Evolutionary conservation across 169 alveolate genomes (phyloP), one percentile per base, ranked within the genome.

Genomic region (Cryptosporidium tyzzeri): DNA sequence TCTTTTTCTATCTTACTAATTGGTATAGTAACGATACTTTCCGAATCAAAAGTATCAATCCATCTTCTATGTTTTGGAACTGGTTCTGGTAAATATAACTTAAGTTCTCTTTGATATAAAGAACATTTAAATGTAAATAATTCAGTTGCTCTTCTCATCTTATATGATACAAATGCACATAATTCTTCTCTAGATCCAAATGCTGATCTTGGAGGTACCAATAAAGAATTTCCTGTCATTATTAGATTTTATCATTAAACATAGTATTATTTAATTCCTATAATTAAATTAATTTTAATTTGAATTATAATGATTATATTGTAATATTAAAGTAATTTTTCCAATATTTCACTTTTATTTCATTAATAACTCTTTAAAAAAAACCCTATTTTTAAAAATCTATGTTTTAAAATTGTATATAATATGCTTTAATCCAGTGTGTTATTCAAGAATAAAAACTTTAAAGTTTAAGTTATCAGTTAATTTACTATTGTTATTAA

Each of bases 41-140:
- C 89, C 41, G 89, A 80, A 29, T 80, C 89, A 80, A 80, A 80
- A 18, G 89, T 80, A 48, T 80, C 89, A 18, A 80, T 80, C 89
- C 89, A 80, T 48, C 89, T 80, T 62, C 89, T 80, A 26, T 80
- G 89, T 41, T 80, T 80, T n/a, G 89, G 89, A 16, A 80, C 89
- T 9, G 89, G 89, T 33, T 80, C 89, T 3, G 89, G 89, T 21
- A 80, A 37, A 65, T 80, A 80, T 48, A 80, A 48, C 39, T 80
- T 80, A 21, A 80, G 68, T 31, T 80, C 89, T 37, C 89, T 80
- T 62, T 80, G 89, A 59, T 80, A 80, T 14, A 80, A 44, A 26
- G 89, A 80, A 62, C 89, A 80, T 48, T 80, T 80, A 50, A 80
- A 80, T 23, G 89, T 80, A 48, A 80, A 80, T 45, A 80, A 39